phyloP scores from a whole-genome alignment of 257 asterid species.

The Salvia rosmarinus region DNA sequence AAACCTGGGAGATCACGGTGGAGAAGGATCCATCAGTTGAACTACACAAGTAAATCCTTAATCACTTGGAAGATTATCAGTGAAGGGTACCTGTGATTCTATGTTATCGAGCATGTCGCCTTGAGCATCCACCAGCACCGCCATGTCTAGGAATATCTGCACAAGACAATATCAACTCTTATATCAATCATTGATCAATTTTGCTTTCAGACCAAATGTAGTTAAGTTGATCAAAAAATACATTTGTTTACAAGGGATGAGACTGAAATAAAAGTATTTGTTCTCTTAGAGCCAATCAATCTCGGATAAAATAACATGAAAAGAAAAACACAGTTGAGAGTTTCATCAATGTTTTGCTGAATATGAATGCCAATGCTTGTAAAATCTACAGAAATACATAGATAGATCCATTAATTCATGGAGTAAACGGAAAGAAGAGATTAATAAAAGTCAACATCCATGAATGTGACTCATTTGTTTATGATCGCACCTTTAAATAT shows the following conservation, averaged over 20 bases:
- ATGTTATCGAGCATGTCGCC: conserved; percentile 98
- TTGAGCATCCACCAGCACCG: conserved; percentile 96
- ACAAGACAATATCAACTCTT: conserved; percentile 1
- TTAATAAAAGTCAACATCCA: too few relatives aligned
- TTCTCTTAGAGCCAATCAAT: background rate
- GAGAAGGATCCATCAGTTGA: background rate
- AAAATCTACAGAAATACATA: too few relatives aligned
- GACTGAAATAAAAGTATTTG: background rate
- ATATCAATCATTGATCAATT: background rate
- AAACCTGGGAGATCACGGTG: conserved; percentile 57
- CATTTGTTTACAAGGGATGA: background rate
- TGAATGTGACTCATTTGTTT: too few relatives aligned
- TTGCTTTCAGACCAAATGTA: background rate
- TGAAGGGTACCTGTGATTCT: conserved; percentile 78
- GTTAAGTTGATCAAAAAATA: background rate
- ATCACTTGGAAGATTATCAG: background rate
- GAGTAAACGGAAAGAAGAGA: too few relatives aligned
- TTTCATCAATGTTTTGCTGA: too few relatives aligned
- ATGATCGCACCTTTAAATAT: too few relatives aligned
- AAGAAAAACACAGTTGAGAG: too few relatives aligned
- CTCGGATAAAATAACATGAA: background rate
- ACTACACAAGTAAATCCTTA: background rate
- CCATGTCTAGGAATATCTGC: conserved; percentile 97
- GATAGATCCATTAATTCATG: too few relatives aligned
- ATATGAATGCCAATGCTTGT: too few relatives aligned